A percentile compares a stretch with the other conserved stretches of the same genome.
phyloP scores from a whole-genome alignment of 768 basidiomycete genomes.

The Bullera alba region DNA sequence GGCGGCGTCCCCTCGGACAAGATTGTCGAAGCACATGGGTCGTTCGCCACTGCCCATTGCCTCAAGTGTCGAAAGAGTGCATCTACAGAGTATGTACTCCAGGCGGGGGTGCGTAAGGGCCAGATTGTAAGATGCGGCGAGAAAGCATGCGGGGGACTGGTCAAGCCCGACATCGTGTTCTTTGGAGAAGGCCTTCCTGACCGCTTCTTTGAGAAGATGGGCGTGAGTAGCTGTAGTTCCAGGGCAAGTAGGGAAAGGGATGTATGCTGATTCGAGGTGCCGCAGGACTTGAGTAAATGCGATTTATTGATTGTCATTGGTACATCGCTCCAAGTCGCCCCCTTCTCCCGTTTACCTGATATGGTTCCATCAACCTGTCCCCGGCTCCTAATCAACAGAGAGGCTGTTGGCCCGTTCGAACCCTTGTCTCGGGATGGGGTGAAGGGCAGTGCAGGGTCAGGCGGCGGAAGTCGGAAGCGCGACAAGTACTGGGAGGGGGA shows the following conservation, averaged over 20 bases:
- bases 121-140: constrained; percentile 61
- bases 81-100: constrained; percentile 61
- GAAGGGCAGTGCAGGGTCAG: neutral
- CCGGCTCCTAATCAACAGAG: constrained; percentile 83
- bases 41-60: constrained; percentile 81
- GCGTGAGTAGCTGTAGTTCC: constrained; percentile 24
- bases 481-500: constrained; percentile 32
- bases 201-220: constrained; percentile 58
- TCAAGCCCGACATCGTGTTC: constrained; percentile 93
- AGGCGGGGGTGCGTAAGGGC: constrained; percentile 56
- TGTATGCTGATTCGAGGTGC: neutral
- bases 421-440: neutral
- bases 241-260: neutral
- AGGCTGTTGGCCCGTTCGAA: constrained; percentile 60
- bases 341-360: constrained; percentile 71
- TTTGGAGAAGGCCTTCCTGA: constrained; percentile 69
- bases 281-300: constrained; percentile 53
- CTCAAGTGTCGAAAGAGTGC: constrained; percentile 62
- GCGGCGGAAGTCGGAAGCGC: constrained; percentile 1
- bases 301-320: constrained; percentile 87
- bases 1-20: constrained; percentile 67
- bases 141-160: constrained; percentile 58
- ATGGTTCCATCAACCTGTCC: constrained; percentile 58
- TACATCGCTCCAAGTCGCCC: constrained; percentile 63
- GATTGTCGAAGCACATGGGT: constrained; percentile 93